Evolutionary conservation across 345 rosid species (phyloP), one percentile per base, ranked within the genome.

Genomic region (Sisymbrium altissimum): DNA sequence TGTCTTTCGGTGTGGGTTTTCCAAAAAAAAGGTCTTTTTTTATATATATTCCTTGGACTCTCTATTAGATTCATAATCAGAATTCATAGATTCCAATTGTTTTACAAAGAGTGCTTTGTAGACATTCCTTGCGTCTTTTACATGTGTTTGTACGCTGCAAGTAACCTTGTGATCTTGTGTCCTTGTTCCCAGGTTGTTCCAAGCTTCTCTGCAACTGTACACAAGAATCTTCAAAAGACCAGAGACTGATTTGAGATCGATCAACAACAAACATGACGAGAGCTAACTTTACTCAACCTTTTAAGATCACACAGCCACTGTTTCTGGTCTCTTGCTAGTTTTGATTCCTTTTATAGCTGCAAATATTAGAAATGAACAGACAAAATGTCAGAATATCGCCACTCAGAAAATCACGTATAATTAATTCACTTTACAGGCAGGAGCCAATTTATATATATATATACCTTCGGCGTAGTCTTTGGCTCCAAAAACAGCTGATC

Each of bases 401-500:
- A 54, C 46, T 49, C 71, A 38, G 4, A 53, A 25, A 15, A 25
- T 25, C 29, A 23, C 25, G 36, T 52, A 25, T 30, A 35, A n/a
- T n/a, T n/a, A 14, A 18, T 25, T 68, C 53, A 55, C 12, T 15
- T 55, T 3, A 56, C 54, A 56, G 13, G 14, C 18, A 58, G 57
- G 46, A 46, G 60, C 1, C 18, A 27, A 14, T 52, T 6, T 49
- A 35, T 23, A 23, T 32, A 7, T n/a, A n/a, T 46, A 27, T 54
- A 58, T 78, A 88, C 98, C 98, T 88, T 92, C 93, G 0, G 93
- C 96, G 48, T 90, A 92, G 84, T 92, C 98, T 79, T 87, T 87
- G 53, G 98, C 95, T 68, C 96, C 93, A 64, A 92, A 92, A 38
- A 92, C 96, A 74, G 98, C 98, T 46, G 96, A 90, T 77, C 98